Evolutionary conservation across 768 basidiomycete species (phyloP), one percentile per base, ranked within the genome.

Genomic region (Rhodotorula taiwanensis): DNA sequence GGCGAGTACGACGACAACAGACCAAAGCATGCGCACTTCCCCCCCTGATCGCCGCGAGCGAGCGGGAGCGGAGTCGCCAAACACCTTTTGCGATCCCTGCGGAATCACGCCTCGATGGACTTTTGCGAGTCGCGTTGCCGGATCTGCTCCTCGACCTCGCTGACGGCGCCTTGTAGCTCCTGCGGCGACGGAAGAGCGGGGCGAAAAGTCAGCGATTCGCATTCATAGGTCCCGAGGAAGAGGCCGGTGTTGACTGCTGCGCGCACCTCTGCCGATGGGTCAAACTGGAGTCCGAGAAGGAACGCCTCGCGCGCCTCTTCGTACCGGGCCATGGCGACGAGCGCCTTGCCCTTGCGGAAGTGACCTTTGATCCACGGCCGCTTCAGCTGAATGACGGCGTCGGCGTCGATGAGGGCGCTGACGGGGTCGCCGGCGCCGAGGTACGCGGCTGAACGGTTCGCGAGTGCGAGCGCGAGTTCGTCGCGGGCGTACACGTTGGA

Each of bases 341-440:
- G 78, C 0, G 94, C 90, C 74, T 89, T 90, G 4, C 89, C 88
- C 74, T 88, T 92, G 62, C 95, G 81, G 80, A 95, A 95, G 76
- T 97, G 89, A 1, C 92, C 95, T 74, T 98, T 99, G 71, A 87
- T 83, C 93, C 94, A 98, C 49, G 84, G 84, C 59, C 85, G 80
- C 72, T 90, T 87, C 55, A 95, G 78, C 67, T 82, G 76, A 45
- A 95, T 86, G 72, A 97, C 91, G 3, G 85, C 84, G 60, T 98
- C 92, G 1, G 95, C 92, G 73, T 99, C 95, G 31, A 84, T 84
- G 13, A 93, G 77, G 7, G 91, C 86, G 28, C 83, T 81, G 54
- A 89, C 80, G 70, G 79, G 86, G 75, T 93, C 89, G 15, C 83
- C 83, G 20, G 83, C 77, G 66, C 88, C 88, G 60, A 83, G 82